Base-by-base conservation (phyloP, 129 eudicot species). In the Saposhnikovia divaricata region DNA sequence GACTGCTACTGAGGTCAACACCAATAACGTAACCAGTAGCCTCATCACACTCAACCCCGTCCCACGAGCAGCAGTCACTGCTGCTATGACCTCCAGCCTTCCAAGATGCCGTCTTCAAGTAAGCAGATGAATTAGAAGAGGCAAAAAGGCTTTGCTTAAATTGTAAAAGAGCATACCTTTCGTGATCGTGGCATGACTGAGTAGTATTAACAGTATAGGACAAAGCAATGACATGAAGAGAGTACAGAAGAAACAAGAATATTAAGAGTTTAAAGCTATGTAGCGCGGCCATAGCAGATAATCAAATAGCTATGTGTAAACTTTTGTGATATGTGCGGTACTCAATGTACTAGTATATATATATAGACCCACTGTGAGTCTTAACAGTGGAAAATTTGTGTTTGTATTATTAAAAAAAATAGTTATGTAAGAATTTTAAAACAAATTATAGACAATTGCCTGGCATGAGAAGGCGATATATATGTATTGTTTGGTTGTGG, bases 1-100 rank as follows among this genome's bases (percentile, higher is more conserved):
- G 68, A 73, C 80, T 81, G 44, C 84, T 76, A 21, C 66, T 75
- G 68, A 81, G 84, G 15, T 81, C 76, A 5, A 81, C 80, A 34
- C 84, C 66, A 0, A 75, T 74, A 63, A 81, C 80, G 50, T 43
- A 72, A 43, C 79, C 74, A 2, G 80, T 81, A 34, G 63, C 0
- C 2, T 43, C 9, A 44, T 75, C 46, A 50, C 84, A 81, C n/a
- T 42, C 31, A 18, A 81, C 76, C 34, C 76, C 84, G 28, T 44
- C 65, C 84, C 80, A 81, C 0, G 63, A 55, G 72, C 84, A 81
- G 39, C 84, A 81, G 1, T 69, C 74, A 59, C 37, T 34, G 37
- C 37, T 34, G 37, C 37, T 34, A 34, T 34, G 2, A 34, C 34
- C 1, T 15, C 23, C 14, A 50, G 15, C 45, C 59, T 27, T 57